A percentile compares a stretch with the other conserved stretches of the same genome.
Conservation (phyloP, 2,329 filamentous ascomycete species). For the Cladosporium phlei region DNA sequence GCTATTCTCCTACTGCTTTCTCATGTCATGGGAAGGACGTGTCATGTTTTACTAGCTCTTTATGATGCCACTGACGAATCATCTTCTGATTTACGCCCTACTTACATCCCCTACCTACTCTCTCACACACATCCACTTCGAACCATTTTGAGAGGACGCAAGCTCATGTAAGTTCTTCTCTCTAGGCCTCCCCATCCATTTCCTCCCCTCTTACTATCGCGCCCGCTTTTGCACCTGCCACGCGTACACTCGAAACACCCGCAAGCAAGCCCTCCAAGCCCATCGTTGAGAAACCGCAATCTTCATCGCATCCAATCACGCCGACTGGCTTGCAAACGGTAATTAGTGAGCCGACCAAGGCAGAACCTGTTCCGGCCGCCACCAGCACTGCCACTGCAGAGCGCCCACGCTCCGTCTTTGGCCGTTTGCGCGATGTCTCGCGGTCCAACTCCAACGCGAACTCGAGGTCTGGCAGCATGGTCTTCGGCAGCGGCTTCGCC, state of each 20-base stretch:
- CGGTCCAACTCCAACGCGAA: neutral
- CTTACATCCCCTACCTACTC: neutral
- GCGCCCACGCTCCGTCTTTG: conserved; percentile 4
- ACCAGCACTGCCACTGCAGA: neutral
- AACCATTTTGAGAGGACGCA: conserved; percentile 15
- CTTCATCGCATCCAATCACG: neutral
- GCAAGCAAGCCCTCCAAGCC: too few relatives aligned
- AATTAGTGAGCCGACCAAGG: neutral
- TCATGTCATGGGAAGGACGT: neutral
- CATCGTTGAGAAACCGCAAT: too few relatives aligned
- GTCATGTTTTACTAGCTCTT: conserved; percentile 14
- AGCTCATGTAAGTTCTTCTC: conserved; percentile 26
- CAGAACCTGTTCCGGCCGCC: neutral
- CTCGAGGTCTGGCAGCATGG: neutral
- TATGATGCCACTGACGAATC: conserved; percentile 14
- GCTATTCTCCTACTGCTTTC: conserved; percentile 11
- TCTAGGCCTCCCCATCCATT: conserved; percentile 16
- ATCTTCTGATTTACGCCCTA: conserved; percentile 2
- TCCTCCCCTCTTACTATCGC: conserved; percentile 12
- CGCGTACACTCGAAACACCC: neutral
- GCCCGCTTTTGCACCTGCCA: neutral
- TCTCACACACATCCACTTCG: neutral
- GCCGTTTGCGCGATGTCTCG: neutral
- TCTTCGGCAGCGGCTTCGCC: neutral
- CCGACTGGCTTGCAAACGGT: neutral